A percentile compares a stretch with the other conserved stretches of the same genome.
Conservation (phyloP, 2,329 filamentous ascomycete species). For the Drechslerella coelobrocha region DNA sequence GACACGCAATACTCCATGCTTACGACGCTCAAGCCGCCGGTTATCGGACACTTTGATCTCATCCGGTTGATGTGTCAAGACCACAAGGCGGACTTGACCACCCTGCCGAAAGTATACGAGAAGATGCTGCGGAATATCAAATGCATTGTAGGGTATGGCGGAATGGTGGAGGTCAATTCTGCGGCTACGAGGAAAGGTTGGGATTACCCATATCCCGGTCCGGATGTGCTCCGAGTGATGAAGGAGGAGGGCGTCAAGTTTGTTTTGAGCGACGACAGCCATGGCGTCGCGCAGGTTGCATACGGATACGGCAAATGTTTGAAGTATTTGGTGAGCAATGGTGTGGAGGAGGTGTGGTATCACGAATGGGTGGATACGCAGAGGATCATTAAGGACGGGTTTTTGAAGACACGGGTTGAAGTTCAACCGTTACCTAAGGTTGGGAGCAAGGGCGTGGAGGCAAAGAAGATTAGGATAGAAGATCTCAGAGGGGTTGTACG, state of each 20-base stretch:
- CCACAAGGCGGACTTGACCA: slow-evolving; percentile 59
- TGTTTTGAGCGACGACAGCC: slow-evolving; percentile 93
- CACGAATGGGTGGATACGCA: slow-evolving; percentile 41
- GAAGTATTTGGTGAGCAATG: slow-evolving; percentile 72
- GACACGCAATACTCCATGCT: slow-evolving; percentile 88
- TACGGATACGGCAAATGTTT: slow-evolving; percentile 78
- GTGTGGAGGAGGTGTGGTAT: slow-evolving; percentile 66
- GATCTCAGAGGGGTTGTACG: slow-evolving; percentile 19
- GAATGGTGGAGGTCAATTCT: slow-evolving; percentile 87
- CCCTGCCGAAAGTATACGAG: slow-evolving; percentile 18
- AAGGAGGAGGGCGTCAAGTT: slow-evolving; percentile 73
- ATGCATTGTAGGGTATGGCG: slow-evolving; percentile 74
- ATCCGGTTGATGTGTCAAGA: slow-evolving; percentile 79
- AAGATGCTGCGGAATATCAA: slow-evolving; percentile 70
- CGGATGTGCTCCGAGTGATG: slow-evolving; percentile 75
- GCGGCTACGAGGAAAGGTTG: slow-evolving; percentile 87
- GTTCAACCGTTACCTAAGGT: slow-evolving; percentile 23
- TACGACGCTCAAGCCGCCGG: slow-evolving; percentile 70
- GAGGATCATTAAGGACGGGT: slow-evolving; percentile 13
- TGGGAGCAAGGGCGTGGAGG: slow-evolving; percentile 6
- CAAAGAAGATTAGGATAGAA: slow-evolving; percentile 18
- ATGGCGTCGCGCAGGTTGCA: slow-evolving; percentile 85
- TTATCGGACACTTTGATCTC: slow-evolving; percentile 95
- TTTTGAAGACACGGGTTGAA: slow-evolving; percentile 4
- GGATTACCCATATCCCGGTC: slow-evolving; percentile 84